Base-by-base conservation (phyloP, 2,329 filamentous ascomycete genomes). In the Phialophora expanda region DNA sequence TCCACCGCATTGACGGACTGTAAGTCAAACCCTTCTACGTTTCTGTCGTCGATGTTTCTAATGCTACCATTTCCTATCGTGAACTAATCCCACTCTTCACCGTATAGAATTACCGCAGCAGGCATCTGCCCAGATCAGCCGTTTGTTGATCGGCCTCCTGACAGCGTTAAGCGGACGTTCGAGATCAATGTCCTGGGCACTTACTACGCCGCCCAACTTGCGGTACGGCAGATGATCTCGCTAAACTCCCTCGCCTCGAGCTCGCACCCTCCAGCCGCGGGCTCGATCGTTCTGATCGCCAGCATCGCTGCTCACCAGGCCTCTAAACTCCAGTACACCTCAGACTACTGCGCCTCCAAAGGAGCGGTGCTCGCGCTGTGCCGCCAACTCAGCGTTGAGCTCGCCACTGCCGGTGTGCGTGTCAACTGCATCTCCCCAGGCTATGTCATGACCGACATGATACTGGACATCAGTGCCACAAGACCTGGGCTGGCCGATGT, bases 141-240 rank as follows among this genome's bases (percentile, higher is more conserved):
- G 1, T 82, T 83, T 66, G 75, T 83, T 0, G 79, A 82, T 3
- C 81, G 79, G 17, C 76, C 75, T 1, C 78, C 77, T 71, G 75
- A 76, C 28, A 78, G 80, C 17, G 77, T 80, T 66, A 74, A 79
- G 58, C 75, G 78, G 30, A 71, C 83, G 12, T 72, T 81, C 3
- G 72, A 73, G 0, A 78, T 83, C 63, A 84, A 84, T 63, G 76
- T 80, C 53, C 38, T 62, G 51, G 81, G 81, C 0, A 73, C 79
- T 1, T 83, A 79, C 67, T 83, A 79, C 67, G 78, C 76, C 7
- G 82, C 82, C 0, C 81, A 85, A 70, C 71, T 81, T 7, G 83
- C 81, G 1, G 83, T 82, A 0, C 77, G 79, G 63, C 79, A 81
- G 28, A 85, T 86, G 80, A 81, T 84, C 38, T 75, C 77, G 0